Evolutionary conservation across 139 green algal species (phyloP).

Genomic region (Chlamydomonas asymmetrica): DNA sequence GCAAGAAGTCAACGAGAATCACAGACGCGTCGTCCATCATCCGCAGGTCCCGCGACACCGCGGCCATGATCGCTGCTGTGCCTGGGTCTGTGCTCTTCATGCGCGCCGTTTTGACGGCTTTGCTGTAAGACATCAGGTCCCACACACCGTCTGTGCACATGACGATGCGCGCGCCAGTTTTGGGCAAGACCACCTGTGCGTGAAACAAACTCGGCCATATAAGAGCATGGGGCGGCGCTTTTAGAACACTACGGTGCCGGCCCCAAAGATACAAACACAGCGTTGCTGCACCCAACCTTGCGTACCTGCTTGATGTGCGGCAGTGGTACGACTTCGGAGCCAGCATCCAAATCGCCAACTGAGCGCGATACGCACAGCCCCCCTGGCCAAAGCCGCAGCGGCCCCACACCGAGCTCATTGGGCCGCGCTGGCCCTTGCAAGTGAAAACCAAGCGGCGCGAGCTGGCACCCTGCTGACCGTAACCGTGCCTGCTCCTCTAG

Average conservation of each 20-base stretch:
- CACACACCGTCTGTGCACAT: conserved; percentile 89
- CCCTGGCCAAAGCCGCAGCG: conserved; percentile 89
- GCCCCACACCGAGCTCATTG: conserved; percentile 75
- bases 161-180: conserved; percentile 63
- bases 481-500: conserved; percentile 57
- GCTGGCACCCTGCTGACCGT: conserved; percentile 45
- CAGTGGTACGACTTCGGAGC: conserved; percentile 72
- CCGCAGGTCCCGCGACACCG: conserved; percentile 19
- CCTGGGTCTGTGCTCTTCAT: conserved; percentile 46
- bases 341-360: conserved; percentile 89
- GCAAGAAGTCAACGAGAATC: conserved; percentile 80
- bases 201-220: not conserved
- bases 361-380: conserved; percentile 84
- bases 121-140: conserved; percentile 74
- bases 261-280: not conserved
- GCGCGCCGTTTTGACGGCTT: conserved; percentile 47
- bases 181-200: conserved; percentile 65
- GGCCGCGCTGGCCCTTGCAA: conserved; percentile 62
- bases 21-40: conserved; percentile 81
- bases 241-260: not conserved
- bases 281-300: no score
- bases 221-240: not conserved
- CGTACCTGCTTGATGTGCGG: conserved; percentile 84
- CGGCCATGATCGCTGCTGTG: conserved; percentile 25
- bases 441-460: conserved; percentile 67